Evolutionary conservation across 108 stramenopile genomes (phyloP).

Genomic region (Mediolabrus comicus): DNA sequence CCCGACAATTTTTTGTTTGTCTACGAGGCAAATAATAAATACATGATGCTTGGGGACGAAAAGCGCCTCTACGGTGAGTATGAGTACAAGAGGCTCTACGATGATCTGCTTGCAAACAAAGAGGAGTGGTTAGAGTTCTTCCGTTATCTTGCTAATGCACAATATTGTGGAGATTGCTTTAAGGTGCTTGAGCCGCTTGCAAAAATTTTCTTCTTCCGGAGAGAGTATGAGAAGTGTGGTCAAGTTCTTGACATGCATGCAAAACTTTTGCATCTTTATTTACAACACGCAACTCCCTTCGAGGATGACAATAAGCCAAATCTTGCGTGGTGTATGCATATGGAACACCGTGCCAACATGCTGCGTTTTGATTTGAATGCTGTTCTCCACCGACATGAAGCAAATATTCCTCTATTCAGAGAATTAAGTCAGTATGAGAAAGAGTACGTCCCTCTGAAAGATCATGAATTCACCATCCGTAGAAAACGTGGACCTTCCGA

Average conservation of each 20-base stretch:
- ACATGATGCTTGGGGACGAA: not conserved
- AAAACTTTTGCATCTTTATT: not conserved
- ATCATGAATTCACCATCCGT: not conserved
- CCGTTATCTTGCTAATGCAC: not conserved
- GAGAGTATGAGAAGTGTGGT: not conserved
- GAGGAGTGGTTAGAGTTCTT: not conserved
- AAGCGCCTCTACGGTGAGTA: not conserved
- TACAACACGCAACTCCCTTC: not conserved
- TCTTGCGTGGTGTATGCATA: not conserved
- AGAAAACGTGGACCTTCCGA: not conserved
- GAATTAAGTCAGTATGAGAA: not conserved
- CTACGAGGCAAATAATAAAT: not conserved
- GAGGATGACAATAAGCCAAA: not conserved
- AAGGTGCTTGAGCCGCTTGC: not conserved
- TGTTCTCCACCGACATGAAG: not conserved
- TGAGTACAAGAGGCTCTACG: not conserved
- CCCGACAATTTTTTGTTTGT: not conserved
- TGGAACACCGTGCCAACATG: not conserved
- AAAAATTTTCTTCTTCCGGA: not conserved
- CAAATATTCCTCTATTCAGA: not conserved
- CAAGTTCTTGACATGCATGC: not conserved
- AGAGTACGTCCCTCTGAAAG: not conserved
- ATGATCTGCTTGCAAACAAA: not conserved
- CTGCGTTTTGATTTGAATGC: not conserved
- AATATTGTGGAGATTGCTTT: not conserved